Percentiles rank a stretch among this genome's conserved stretches.
phyloP scores from a whole-genome alignment of 345 rosid species.

The Angophora floribunda region DNA sequence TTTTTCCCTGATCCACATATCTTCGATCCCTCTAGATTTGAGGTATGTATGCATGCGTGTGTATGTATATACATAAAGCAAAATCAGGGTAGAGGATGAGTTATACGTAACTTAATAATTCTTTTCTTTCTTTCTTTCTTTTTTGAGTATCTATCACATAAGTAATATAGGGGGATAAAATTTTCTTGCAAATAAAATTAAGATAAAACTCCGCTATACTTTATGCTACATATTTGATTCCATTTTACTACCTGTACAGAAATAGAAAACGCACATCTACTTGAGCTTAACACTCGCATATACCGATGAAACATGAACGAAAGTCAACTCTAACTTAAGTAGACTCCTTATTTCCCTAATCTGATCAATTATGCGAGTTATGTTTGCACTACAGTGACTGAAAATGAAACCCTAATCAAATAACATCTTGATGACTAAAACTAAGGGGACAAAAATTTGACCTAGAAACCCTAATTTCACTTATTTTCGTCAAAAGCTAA shows the following conservation, averaged over 20 bases:
- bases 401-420: neutral
- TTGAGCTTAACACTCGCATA: neutral
- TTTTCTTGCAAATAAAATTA: neutral
- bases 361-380: neutral
- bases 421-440: neutral
- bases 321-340: neutral
- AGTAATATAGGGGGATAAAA: neutral
- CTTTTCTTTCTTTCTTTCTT: no score
- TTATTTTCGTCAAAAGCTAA: neutral
- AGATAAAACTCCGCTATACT: neutral
- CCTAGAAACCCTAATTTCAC: neutral
- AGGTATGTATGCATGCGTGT: slow-evolving; percentile 25
- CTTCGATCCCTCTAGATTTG: slow-evolving; percentile 81
- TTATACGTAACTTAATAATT: neutral
- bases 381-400: neutral
- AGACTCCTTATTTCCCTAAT: neutral
- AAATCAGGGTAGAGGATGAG: neutral
- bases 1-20: slow-evolving; percentile 63
- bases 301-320: neutral
- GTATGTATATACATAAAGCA: neutral
- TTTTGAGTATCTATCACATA: neutral
- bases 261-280: neutral
- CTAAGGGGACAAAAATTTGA: neutral
- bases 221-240: neutral
- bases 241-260: neutral